Evolutionary conservation across 345 rosid genomes (phyloP).

Genomic region (Brassica incana): DNA sequence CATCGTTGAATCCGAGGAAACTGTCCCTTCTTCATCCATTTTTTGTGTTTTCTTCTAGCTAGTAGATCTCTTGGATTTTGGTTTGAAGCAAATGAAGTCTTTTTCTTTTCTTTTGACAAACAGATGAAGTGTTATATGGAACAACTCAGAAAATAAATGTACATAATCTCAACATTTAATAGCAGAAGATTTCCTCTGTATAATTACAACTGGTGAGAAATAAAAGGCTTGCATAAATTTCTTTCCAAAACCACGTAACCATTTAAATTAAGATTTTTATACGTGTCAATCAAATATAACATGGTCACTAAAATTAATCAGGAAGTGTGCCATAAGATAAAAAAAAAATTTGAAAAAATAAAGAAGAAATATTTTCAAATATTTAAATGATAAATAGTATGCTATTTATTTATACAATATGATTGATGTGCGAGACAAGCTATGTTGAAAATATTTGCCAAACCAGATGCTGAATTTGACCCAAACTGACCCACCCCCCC

Average conservation of each 20-base stretch:
- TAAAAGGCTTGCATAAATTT: neutral
- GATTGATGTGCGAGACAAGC: neutral
- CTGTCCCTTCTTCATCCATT: slow-evolving; percentile 17
- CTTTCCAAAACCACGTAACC: neutral
- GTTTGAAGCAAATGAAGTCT: slow-evolving; percentile 7
- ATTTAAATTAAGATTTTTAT: neutral
- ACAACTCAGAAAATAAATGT: neutral
- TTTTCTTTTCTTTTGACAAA: neutral
- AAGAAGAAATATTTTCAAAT: neutral
- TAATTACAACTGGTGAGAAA: neutral
- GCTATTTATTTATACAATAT: neutral
- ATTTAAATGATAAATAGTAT: neutral
- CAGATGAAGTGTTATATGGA: neutral
- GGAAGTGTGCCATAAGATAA: neutral
- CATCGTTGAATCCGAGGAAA: slow-evolving; percentile 13
- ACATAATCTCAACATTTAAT: neutral
- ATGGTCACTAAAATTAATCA: neutral
- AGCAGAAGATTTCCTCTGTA: neutral
- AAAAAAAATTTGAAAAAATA: neutral
- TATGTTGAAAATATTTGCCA: neutral
- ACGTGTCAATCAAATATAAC: neutral
- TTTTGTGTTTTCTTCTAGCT: neutral
- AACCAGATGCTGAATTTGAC: neutral
- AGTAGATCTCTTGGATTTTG: neutral
- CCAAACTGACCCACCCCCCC: too few species aligned